Percentiles rank a stretch among this genome's conserved stretches.
These are phyloP conservation scores for Candida fluviatilis DNA, from an alignment of 805 yeast genomes.

Conservation along the genomic window DNA sequence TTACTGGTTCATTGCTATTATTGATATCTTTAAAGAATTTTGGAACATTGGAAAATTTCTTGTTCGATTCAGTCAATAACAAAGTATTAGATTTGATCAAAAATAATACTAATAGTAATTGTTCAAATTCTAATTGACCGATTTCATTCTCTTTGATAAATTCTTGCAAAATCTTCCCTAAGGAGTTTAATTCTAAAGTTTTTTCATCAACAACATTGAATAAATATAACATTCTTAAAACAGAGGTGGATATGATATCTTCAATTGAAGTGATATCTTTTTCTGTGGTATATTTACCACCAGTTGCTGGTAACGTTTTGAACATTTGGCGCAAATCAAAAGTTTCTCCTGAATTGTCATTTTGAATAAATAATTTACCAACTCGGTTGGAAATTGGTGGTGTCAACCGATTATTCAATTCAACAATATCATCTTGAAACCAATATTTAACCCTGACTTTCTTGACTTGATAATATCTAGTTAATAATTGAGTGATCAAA, in stretches of 20 bases:
- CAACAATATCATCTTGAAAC: conserved; percentile 43
- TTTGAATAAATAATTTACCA: conserved; percentile 17
- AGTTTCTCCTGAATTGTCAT: conserved; percentile 10
- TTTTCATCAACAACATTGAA: conserved; percentile 45
- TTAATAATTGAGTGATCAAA: conserved; percentile 64
- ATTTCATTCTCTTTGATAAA: conserved; percentile 18
- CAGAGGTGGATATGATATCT: conserved; percentile 55
- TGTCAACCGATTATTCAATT: conserved; percentile 48
- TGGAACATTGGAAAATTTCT: conserved; percentile 28
- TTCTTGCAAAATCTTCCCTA: conserved; percentile 48
- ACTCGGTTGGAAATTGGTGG: conserved; percentile 48
- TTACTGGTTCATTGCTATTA: conserved; percentile 2
- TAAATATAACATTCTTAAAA: conserved; percentile 50
- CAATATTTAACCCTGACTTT: conserved; percentile 52
- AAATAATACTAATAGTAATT: conserved; percentile 44
- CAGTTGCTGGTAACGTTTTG: conserved; percentile 9
- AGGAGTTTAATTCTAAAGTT: conserved; percentile 41
- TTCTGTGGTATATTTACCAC: conserved; percentile 15
- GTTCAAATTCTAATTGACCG: conserved; percentile 26
- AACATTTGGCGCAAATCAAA: conserved; percentile 26
- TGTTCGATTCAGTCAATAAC: conserved; percentile 37
- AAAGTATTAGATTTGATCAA: conserved; percentile 36
- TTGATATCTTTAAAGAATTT: conserved; percentile 24
- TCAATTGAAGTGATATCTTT: conserved; percentile 37
- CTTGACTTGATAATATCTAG: conserved; percentile 82